Conservation (phyloP, 1,284 basidiomycete genomes). For the Apiotrichum laibachii region DNA sequence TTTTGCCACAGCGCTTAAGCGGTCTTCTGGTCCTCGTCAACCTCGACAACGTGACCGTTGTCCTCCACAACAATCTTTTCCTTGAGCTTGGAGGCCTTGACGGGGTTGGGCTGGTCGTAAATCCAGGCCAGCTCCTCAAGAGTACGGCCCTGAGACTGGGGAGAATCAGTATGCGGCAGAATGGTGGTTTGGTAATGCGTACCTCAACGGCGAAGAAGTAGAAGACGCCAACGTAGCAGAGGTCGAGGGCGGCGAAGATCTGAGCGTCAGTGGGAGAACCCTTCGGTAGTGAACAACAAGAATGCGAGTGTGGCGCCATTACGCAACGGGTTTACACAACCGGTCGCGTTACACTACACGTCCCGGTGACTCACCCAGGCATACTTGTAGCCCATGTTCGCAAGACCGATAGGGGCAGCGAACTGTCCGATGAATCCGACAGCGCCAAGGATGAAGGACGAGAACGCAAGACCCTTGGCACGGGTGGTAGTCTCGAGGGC, state of each 20-base stretch:
- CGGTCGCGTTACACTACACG: too few species aligned
- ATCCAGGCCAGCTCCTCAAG: conserved; percentile 45
- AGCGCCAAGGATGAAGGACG: conserved; percentile 54
- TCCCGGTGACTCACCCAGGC: conserved; percentile 20
- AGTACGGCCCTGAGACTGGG: conserved; percentile 32
- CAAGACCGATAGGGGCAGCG: conserved; percentile 52
- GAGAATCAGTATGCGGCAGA: too few species aligned
- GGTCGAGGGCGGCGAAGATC: conserved; percentile 42
- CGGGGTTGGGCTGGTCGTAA: conserved; percentile 38
- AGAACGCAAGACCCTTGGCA: conserved; percentile 61
- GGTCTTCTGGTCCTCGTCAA: background rate
- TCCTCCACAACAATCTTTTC: conserved; percentile 19
- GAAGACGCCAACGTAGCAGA: conserved; percentile 41
- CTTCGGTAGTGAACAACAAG: too few species aligned
- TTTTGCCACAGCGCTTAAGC: too few species aligned
- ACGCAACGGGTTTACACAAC: too few species aligned
- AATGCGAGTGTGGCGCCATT: too few species aligned
- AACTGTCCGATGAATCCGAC: conserved; percentile 56
- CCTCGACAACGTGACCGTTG: background rate
- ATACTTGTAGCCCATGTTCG: conserved; percentile 49
- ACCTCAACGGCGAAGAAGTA: conserved; percentile 47
- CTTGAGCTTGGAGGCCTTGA: conserved; percentile 31
- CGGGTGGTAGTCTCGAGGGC: conserved; percentile 90
- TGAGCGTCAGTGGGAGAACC: too few species aligned
- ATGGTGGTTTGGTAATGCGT: too few species aligned